Conservation (phyloP, 768 basidiomycete genomes). For the Tulasnella sp. region DNA sequence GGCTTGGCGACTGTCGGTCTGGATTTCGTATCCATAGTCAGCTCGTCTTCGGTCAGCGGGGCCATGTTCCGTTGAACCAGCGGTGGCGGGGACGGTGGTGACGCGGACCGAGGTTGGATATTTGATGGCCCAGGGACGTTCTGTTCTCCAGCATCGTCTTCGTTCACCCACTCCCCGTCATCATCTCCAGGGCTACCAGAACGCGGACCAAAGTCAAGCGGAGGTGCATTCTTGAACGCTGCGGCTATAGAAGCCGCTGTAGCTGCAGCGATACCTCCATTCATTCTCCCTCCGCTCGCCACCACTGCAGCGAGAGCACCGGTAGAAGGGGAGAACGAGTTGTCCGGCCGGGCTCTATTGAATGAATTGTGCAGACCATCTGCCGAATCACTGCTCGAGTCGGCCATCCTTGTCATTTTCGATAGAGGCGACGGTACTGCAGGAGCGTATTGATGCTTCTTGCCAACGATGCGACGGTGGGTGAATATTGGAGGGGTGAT, state of each 20-base stretch:
- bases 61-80: not conserved
- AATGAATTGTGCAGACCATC: not conserved
- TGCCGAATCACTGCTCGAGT: conserved; percentile 9
- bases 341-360: not conserved
- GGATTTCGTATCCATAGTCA: not conserved
- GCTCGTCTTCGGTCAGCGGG: conserved; percentile 2
- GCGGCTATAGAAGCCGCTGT: too few relatives aligned
- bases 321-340: conserved; percentile 6
- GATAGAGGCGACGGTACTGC: conserved; percentile 29
- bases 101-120: not conserved
- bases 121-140: not conserved
- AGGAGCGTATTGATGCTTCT: conserved; percentile 31
- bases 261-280: too few relatives aligned
- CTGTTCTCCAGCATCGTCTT: not conserved
- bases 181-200: not conserved
- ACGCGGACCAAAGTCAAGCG: conserved; percentile 4
- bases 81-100: not conserved
- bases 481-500: conserved; percentile 17
- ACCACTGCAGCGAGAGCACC: not conserved
- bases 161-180: conserved; percentile 3
- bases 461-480: conserved; percentile 25
- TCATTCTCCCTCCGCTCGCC: not conserved
- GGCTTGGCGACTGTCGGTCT: not conserved
- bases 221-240: not conserved
- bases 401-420: not conserved